These are phyloP conservation scores for Neurospora africana DNA, from an alignment of 495 filamentous ascomycete genomes.

Conservation along the genomic window DNA sequence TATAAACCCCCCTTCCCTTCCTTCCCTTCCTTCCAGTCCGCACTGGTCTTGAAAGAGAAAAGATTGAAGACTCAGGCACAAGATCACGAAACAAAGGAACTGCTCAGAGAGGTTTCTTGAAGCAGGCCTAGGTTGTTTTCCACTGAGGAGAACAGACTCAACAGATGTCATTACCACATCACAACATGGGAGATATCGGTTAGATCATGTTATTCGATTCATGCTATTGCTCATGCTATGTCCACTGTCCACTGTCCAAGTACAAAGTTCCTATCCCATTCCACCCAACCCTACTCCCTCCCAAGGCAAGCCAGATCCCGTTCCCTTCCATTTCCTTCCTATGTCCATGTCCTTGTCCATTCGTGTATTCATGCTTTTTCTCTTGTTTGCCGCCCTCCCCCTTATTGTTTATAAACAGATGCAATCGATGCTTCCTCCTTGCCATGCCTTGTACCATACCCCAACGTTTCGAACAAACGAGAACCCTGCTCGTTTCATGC, in stretches of 20 bases:
- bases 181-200: not conserved
- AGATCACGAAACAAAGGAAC: no score
- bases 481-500: not conserved
- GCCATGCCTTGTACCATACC: no score
- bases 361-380: not conserved
- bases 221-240: not conserved
- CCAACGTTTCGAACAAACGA: not conserved
- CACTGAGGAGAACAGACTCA: no score
- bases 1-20: no score
- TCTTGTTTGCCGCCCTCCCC: not conserved
- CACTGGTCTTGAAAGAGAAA: no score
- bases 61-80: no score
- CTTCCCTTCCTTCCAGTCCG: no score
- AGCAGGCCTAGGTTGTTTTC: no score
- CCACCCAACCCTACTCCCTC: not conserved
- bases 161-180: not conserved
- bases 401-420: not conserved
- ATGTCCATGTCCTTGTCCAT: not conserved
- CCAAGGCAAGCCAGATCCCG: not conserved
- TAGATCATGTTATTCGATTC: not conserved
- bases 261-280: not conserved
- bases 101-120: no score
- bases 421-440: not conserved
- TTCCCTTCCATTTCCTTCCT: not conserved
- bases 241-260: not conserved